phyloP scores from a whole-genome alignment of 2,329 filamentous ascomycete species.

The Penicillium verrucosum region DNA sequence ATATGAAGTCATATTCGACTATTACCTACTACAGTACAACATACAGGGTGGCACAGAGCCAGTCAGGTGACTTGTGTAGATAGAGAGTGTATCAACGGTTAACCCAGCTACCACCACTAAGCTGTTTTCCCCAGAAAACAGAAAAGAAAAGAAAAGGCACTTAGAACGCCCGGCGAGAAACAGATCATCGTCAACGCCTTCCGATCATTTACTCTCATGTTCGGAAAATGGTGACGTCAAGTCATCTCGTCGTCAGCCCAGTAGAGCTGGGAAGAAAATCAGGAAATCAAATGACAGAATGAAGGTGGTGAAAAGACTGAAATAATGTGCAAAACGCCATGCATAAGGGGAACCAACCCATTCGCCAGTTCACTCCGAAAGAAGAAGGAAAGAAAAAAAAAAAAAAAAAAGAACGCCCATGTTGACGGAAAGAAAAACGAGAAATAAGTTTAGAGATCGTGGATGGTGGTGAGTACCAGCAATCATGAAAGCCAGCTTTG shows the following conservation, averaged over 20 bases:
- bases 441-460: constrained; percentile 10
- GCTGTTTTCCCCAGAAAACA: constrained; percentile 16
- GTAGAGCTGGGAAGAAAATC: constrained; percentile 8
- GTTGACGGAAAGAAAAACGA: constrained; percentile 5
- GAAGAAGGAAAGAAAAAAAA: too few species aligned
- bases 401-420: constrained; percentile 4
- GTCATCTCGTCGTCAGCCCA: constrained; percentile 20
- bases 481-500: not conserved
- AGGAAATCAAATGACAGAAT: constrained; percentile 8
- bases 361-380: constrained; percentile 14
- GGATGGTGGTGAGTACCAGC: constrained; percentile 8
- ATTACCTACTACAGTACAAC: not conserved
- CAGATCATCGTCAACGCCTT: constrained; percentile 21
- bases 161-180: constrained; percentile 15
- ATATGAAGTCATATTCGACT: not conserved
- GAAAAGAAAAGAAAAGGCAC: constrained; percentile 11
- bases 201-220: constrained; percentile 16
- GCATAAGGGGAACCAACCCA: constrained; percentile 11
- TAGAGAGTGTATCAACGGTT: not conserved
- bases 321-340: constrained; percentile 7
- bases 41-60: not conserved
- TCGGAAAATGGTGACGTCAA: constrained; percentile 20
- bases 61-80: constrained; percentile 1
- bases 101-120: not conserved
- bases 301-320: constrained; percentile 1